phyloP scores from a whole-genome alignment of 2,329 filamentous ascomycete species.

The Tolypocladium cylindrosporum region DNA sequence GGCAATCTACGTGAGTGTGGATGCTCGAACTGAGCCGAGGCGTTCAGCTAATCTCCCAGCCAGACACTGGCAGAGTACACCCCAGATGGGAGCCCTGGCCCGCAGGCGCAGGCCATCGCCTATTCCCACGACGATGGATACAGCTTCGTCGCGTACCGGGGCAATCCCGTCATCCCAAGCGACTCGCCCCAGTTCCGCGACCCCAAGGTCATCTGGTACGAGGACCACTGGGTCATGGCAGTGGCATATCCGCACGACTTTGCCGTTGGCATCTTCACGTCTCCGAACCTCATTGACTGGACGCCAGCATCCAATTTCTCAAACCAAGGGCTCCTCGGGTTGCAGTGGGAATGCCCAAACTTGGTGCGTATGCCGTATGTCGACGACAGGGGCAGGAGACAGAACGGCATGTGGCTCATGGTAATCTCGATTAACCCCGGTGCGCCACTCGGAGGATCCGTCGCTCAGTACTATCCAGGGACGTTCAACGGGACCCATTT shows the following conservation, averaged over 20 bases:
- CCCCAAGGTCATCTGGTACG: constrained; percentile 53
- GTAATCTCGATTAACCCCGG: no score
- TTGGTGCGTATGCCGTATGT: no score
- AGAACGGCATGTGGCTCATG: no score
- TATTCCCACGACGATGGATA: constrained; percentile 53
- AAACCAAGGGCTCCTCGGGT: constrained; percentile 37
- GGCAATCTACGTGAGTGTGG: constrained; percentile 29
- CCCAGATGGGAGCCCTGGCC: not conserved
- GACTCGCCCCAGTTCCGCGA: constrained; percentile 50
- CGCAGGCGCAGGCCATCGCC: constrained; percentile 48
- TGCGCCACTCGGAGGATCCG: no score
- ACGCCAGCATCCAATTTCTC: constrained; percentile 42
- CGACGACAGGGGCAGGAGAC: no score
- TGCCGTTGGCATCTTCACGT: constrained; percentile 47
- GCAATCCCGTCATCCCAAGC: constrained; percentile 51
- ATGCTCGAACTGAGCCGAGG: not conserved
- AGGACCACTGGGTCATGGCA: constrained; percentile 47
- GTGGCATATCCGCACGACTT: constrained; percentile 42
- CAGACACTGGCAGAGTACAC: constrained; percentile 12
- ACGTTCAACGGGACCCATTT: no score
- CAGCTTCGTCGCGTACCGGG: constrained; percentile 47
- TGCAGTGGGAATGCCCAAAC: constrained; percentile 46
- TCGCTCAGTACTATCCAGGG: no score
- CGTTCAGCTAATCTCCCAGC: not conserved
- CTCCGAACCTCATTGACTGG: constrained; percentile 49